Evolutionary conservation across 345 rosid species (phyloP).

Genomic region (Reutealis trisperma): DNA sequence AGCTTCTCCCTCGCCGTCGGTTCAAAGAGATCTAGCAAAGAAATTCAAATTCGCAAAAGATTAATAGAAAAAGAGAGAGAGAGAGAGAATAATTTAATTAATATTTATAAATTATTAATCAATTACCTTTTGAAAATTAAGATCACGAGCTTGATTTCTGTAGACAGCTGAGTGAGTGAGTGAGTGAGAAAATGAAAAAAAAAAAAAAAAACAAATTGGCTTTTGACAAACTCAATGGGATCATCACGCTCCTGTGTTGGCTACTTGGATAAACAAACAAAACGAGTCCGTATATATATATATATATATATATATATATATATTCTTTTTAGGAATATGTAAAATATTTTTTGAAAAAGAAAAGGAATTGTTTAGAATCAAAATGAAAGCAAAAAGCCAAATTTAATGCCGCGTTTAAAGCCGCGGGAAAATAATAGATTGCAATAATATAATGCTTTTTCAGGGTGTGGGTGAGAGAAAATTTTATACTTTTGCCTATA

Average conservation of each 20-base stretch:
- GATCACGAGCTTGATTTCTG: neutral
- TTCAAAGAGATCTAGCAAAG: slow-evolving; percentile 13
- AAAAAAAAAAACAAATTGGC: neutral
- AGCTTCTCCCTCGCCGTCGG: slow-evolving; percentile 14
- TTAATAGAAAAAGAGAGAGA: neutral
- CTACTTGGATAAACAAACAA: neutral
- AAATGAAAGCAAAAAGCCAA: slow-evolving; percentile 30
- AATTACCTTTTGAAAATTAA: too few relatives aligned
- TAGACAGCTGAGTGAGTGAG: neutral
- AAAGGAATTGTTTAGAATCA: neutral
- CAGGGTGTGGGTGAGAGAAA: neutral
- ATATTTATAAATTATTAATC: too few relatives aligned
- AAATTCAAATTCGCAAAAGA: too few relatives aligned
- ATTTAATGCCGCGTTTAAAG: slow-evolving; percentile 58
- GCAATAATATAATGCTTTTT: neutral
- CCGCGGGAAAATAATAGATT: slow-evolving; percentile 42
- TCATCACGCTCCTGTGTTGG: slow-evolving; percentile 14
- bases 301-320: neutral
- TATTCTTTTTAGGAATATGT: neutral
- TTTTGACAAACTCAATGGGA: slow-evolving; percentile 2
- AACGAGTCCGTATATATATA: neutral
- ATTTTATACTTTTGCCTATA: neutral
- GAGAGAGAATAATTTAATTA: neutral
- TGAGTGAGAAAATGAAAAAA: neutral
- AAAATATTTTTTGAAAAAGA: neutral